Percentiles rank a stretch among this genome's conserved stretches.
These are phyloP conservation scores for Arctostaphylos glauca DNA, from an alignment of 148 eudicot genomes.

Conservation along the genomic window DNA sequence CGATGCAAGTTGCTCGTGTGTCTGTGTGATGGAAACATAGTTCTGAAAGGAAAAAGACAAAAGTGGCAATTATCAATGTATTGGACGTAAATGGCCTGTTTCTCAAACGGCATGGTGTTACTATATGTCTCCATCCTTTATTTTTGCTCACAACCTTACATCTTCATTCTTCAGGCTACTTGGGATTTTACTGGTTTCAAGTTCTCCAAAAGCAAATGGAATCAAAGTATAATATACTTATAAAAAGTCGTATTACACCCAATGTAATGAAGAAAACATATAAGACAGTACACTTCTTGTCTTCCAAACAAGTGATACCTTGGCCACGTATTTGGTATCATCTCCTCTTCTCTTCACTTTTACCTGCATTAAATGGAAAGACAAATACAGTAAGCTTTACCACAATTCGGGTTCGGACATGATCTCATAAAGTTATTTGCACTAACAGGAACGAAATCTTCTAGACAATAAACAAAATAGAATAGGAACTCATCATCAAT, in stretches of 20 bases:
- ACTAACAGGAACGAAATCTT: not conserved
- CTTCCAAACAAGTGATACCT: constrained; percentile 47
- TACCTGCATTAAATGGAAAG: constrained; percentile 50
- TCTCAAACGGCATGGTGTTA: not conserved
- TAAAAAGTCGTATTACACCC: constrained; percentile 2
- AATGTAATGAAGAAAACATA: not conserved
- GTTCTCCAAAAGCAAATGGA: constrained; percentile 2
- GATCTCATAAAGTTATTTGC: not conserved
- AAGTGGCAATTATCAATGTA: not conserved
- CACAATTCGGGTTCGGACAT: not conserved
- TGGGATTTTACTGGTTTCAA: not conserved
- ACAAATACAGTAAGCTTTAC: not conserved
- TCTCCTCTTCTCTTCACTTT: constrained; percentile 97
- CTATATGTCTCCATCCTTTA: not conserved
- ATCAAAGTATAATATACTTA: not conserved
- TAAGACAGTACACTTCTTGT: constrained; percentile 7
- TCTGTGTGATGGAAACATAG: not conserved
- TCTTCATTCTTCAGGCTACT: not conserved
- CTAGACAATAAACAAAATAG: not conserved
- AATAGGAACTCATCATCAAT: not conserved
- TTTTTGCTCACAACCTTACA: no score
- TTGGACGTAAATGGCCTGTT: not conserved
- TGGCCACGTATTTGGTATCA: constrained; percentile 96
- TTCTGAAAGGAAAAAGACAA: not conserved
- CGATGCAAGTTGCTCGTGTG: not conserved